Base-by-base conservation (phyloP, 2,329 filamentous ascomycete species). In the Aspergillus novofumigatus region DNA sequence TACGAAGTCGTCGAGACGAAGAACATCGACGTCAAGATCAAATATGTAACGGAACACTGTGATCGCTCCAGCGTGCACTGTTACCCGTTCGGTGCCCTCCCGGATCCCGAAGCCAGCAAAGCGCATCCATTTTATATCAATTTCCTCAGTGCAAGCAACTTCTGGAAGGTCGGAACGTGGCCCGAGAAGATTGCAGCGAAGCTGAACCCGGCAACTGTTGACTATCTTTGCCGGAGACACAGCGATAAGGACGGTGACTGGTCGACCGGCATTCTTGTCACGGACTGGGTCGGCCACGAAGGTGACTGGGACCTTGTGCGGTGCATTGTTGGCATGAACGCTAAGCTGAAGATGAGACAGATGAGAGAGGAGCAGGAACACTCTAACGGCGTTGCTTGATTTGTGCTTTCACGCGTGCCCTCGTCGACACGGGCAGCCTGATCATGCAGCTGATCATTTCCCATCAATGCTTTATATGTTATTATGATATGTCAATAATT, bases 161-260 rank as follows among this genome's bases (percentile, higher is more conserved):
- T 97, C 78, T 97, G 93, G 86, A 92, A 91, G 63, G 81, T 88
- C 1, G 86, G 85, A 55, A 96, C 92, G 74, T 99, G 94, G 94
- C 94, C 94, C 0, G 92, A 96, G 74, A 88, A 85, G 68, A 91
- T 99, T 71, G 93, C 94, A 1, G 87, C 86, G 21, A 91, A 89
- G 77, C 82, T 96, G 51, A 97, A 97, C 77, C 90, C 92, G 20
- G 86, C 87, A 1, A 83, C 81, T n/a, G 78, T 83, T 45, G 79
- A 82, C 59, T 84, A 84, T 71, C 67, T 87, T 53, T 85, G 83
- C 63, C 73, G 75, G 60, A 79, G 75, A 56, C 83, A 86, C 67
- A 75, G 70, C 45, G 65, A 72, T 55, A 76, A 79, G 49, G 78
- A 86, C 35, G 86, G 88, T 1, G 86, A 91, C 67, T 92, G 89